Percentiles rank a stretch among this genome's conserved stretches.
Conservation (phyloP, 2,329 filamentous ascomycete species). For the Cryphonectria naterciae region DNA sequence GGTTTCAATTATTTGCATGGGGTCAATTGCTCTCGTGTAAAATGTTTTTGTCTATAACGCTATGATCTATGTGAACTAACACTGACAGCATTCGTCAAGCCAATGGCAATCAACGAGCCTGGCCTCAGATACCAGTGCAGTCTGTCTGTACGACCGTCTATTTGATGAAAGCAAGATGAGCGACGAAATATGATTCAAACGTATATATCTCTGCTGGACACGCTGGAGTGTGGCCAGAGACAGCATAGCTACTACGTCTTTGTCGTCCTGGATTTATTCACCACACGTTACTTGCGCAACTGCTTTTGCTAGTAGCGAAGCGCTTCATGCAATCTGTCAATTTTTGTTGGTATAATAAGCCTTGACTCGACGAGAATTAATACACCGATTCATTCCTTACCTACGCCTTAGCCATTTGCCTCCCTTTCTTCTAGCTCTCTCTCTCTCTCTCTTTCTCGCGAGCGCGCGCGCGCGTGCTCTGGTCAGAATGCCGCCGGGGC, state of each 20-base stretch:
- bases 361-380: slow-evolving; percentile 19
- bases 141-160: too few species aligned
- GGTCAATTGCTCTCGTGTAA: background rate
- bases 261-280: background rate
- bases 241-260: background rate
- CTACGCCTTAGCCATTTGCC: slow-evolving; percentile 8
- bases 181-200: too few species aligned
- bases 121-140: too few species aligned
- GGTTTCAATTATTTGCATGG: background rate
- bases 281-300: background rate
- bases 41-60: too few species aligned
- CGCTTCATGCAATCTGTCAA: slow-evolving; percentile 21
- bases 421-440: background rate
- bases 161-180: too few species aligned
- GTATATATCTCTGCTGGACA: too few species aligned
- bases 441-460: background rate
- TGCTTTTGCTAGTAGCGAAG: background rate
- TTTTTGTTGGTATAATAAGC: slow-evolving; percentile 31
- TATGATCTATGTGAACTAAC: too few species aligned
- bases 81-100: too few species aligned
- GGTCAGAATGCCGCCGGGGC: background rate
- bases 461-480: background rate
- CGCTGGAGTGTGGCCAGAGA: background rate
- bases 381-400: slow-evolving; percentile 23
- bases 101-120: too few species aligned